Percentiles rank a stretch among this genome's conserved stretches.
phyloP scores from a whole-genome alignment of 2,329 filamentous ascomycete species.

The Diaporthe sp. region DNA sequence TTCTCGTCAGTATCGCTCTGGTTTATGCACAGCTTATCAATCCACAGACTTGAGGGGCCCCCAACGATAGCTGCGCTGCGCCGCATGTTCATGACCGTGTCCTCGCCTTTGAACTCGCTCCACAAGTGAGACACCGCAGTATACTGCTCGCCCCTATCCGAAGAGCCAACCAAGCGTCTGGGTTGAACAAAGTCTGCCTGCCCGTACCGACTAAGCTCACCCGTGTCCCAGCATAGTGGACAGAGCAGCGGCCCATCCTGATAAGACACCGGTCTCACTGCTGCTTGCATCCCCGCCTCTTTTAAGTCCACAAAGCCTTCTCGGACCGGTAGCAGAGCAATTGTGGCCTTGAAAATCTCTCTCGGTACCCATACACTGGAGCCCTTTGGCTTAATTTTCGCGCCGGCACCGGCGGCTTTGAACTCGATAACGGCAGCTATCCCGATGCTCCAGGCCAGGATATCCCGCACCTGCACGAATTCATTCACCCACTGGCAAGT shows the following conservation, averaged over 20 bases:
- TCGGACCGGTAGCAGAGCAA: not conserved
- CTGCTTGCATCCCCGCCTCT: not conserved
- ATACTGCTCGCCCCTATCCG: not conserved
- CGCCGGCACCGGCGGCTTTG: not conserved
- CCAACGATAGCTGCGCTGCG: not conserved
- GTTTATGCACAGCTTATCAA: constrained; percentile 3
- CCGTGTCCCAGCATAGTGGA: constrained; percentile 1
- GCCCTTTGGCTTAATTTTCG: not conserved
- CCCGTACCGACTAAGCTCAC: not conserved
- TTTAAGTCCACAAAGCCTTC: not conserved
- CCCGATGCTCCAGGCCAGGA: constrained; percentile 1
- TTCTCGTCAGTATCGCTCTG: not conserved
- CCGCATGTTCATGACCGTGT: not conserved
- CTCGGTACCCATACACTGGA: not conserved
- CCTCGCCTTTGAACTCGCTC: not conserved
- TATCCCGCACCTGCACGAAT: not conserved
- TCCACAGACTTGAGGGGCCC: not conserved
- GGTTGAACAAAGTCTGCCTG: not conserved
- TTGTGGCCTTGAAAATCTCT: not conserved
- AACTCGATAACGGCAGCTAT: not conserved
- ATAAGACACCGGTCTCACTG: not conserved
- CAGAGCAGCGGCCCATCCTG: not conserved
- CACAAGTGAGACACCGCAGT: not conserved
- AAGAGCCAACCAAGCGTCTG: constrained; percentile 1
- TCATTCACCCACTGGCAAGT: not conserved